Evolutionary conservation across 768 basidiomycete species (phyloP), one percentile per base, ranked within the genome.

Genomic region (Boletus coccyginus): DNA sequence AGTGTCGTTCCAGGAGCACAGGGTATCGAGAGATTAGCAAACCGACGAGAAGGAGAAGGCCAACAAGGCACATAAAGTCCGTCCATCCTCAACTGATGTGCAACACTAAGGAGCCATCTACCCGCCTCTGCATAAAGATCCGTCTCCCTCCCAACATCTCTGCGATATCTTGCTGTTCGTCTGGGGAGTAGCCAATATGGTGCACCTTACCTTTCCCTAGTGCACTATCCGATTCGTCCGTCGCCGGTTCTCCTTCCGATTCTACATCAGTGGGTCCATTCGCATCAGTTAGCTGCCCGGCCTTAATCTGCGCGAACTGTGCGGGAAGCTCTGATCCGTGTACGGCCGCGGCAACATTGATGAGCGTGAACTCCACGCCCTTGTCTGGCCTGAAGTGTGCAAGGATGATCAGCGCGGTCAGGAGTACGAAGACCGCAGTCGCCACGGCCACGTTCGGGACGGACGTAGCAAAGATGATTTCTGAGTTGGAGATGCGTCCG

Each of bases 401-500:
- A 11, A 67, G 2, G 21, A 69, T 3, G 50, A 67, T 50, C 13
- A 71, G 14, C 7, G 42, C 57, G 3, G 45, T 45, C 13, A 70
- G 67, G 45, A 70, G 56, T 11, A 8, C 61, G 36, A 71, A 67
- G n/a, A 70, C 46, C 4, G 50, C 61, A 6, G 44, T 70, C 19
- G 70, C 55, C 17, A 64, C 53, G 0, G 59, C 63, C 55, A 71
- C 60, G 59, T 67, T 62, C 0, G 71, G 69, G 12, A 71, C 58
- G 3, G 69, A 66, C 3, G 66, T 50, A 3, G 62, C 63, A 24
- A 71, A 72, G 24, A 70, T 48, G 33, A 68, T 38, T 16, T 63
- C 50, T 3, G 57, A 42, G n/a, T 21, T 27, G 0, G 69, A 64
- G 14, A 70, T 36, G 3, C 63, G 62, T n/a, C 65, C 70, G 2